Conservation (phyloP, 345 rosid genomes). For the Salix udensis region DNA sequence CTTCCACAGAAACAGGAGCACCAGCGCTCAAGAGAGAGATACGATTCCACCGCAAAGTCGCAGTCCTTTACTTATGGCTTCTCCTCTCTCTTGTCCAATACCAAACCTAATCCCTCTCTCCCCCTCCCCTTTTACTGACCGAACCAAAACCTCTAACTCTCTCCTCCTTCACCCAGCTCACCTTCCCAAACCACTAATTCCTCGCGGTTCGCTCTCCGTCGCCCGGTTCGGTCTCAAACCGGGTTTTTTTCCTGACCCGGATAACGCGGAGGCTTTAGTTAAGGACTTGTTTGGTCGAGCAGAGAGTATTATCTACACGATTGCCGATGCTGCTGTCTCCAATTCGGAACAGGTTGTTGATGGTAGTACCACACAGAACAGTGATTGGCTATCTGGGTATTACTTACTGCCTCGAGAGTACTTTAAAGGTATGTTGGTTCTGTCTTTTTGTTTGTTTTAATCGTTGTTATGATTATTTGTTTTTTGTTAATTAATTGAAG, state of each 20-base stretch:
- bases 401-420: slow-evolving; percentile 67
- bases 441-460: background rate
- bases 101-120: slow-evolving; percentile 39
- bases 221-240: slow-evolving; percentile 60
- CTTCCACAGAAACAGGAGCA: too few relatives aligned
- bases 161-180: slow-evolving; percentile 34
- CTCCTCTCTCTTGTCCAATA: slow-evolving; percentile 28
- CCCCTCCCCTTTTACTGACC: slow-evolving; percentile 28
- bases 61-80: slow-evolving; percentile 15
- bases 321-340: slow-evolving; percentile 87
- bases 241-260: slow-evolving; percentile 43
- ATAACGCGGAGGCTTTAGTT: slow-evolving; percentile 33
- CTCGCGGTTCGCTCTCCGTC: slow-evolving; percentile 45
- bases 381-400: slow-evolving; percentile 94
- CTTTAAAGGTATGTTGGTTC: slow-evolving; percentile 55
- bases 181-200: slow-evolving; percentile 26
- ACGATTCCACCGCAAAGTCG: too few relatives aligned
- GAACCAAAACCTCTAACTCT: slow-evolving; percentile 24
- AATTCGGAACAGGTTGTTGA: slow-evolving; percentile 43
- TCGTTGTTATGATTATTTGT: background rate
- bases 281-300: slow-evolving; percentile 45
- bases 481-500: background rate
- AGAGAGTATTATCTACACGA: slow-evolving; percentile 50
- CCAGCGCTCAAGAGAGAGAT: too few relatives aligned
- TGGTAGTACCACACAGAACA: slow-evolving; percentile 43